phyloP scores from a whole-genome alignment of 495 filamentous ascomycete genomes.

The Terfezia boudieri region DNA sequence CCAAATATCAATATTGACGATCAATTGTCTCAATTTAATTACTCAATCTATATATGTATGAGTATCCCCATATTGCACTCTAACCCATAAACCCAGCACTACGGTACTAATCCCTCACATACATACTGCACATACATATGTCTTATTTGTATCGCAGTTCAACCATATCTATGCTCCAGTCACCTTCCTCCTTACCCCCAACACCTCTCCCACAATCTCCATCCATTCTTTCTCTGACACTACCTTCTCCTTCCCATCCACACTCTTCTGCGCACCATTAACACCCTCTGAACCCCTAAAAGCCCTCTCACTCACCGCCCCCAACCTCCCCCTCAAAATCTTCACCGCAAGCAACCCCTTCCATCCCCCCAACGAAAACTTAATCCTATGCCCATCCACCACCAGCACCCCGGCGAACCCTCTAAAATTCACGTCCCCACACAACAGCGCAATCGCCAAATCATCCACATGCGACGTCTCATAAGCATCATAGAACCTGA shows the following conservation, averaged over 20 bases:
- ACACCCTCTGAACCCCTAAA: constrained; percentile 28
- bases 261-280: neutral
- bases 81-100: no score
- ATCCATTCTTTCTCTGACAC: neutral
- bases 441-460: constrained; percentile 60
- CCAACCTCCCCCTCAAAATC: constrained; percentile 40
- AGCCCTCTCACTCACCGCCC: constrained; percentile 44
- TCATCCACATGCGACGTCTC: constrained; percentile 66
- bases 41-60: no score
- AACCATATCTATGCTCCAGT: neutral
- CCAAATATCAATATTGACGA: no score
- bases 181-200: neutral
- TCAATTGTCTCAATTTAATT: no score
- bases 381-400: constrained; percentile 65
- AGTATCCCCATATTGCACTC: no score
- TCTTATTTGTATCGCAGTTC: no score
- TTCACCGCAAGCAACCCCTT: constrained; percentile 75
- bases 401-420: constrained; percentile 64
- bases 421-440: constrained; percentile 68
- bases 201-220: neutral
- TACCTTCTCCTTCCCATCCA: neutral
- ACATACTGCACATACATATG: no score
- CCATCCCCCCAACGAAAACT: constrained; percentile 77
- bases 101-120: no score
- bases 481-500: constrained; percentile 60